phyloP scores from a whole-genome alignment of 2,329 filamentous ascomycete genomes.

The Cercospora citrullina region DNA sequence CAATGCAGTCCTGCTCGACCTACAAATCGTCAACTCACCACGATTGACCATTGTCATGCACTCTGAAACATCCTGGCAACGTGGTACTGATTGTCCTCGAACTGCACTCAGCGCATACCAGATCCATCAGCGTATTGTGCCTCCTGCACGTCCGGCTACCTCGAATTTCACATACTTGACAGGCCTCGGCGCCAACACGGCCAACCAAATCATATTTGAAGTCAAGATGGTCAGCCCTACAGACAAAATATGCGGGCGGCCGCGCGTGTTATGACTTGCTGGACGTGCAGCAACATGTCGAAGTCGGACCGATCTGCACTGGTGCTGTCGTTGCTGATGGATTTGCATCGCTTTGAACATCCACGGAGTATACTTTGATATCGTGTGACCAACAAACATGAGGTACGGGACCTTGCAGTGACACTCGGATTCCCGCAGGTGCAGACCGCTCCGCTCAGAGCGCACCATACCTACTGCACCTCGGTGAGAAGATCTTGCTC shows the following conservation, averaged over 20 bases:
- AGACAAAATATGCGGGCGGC: background rate
- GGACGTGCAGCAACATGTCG: background rate
- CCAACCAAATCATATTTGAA: background rate
- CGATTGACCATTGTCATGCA: slow-evolving; percentile 14
- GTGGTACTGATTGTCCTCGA: slow-evolving; percentile 27
- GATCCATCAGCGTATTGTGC: slow-evolving; percentile 9
- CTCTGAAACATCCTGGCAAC: slow-evolving; percentile 17
- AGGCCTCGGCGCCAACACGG: background rate
- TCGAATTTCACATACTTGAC: background rate
- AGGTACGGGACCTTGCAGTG: slow-evolving; percentile 9
- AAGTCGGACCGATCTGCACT: slow-evolving; percentile 4
- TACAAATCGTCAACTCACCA: background rate
- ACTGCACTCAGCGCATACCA: slow-evolving; percentile 13
- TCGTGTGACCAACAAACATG: slow-evolving; percentile 10
- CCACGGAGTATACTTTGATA: background rate
- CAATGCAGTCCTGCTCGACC: background rate
- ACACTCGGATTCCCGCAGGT: background rate
- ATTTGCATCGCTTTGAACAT: background rate
- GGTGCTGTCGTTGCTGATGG: background rate
- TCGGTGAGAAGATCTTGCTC: background rate
- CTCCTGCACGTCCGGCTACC: background rate
- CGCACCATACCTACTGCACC: background rate
- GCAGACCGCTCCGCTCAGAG: background rate
- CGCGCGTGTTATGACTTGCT: background rate
- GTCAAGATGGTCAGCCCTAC: slow-evolving; percentile 11